Evolutionary conservation across 768 basidiomycete species (phyloP).

Genomic region (Russula foetens): DNA sequence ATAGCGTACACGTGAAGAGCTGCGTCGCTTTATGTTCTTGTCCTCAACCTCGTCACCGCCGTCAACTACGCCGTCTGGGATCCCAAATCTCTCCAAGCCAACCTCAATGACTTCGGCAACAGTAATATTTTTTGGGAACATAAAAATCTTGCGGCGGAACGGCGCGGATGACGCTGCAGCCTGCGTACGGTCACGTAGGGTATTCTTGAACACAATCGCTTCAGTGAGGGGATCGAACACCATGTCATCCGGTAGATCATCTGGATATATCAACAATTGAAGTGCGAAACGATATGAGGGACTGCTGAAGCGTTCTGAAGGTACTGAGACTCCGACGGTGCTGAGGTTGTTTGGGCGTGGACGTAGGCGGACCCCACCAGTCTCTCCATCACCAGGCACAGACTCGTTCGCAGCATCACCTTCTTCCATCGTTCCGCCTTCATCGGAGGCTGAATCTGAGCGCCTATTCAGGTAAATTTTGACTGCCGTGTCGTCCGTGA

Average conservation of each 20-base stretch:
- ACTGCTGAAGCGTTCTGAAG: conserved; percentile 69
- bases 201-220: conserved; percentile 84
- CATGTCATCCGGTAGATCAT: conserved; percentile 92
- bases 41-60: conserved; percentile 98
- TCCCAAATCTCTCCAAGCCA: conserved; percentile 88
- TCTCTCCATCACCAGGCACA: conserved; percentile 26
- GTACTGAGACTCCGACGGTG: conserved; percentile 34
- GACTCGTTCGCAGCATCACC: conserved; percentile 37
- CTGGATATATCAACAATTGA: conserved; percentile 79
- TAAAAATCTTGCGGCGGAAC: conserved; percentile 73
- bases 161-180: conserved; percentile 38
- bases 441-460: conserved; percentile 30
- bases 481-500: conserved; percentile 93
- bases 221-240: conserved; percentile 88
- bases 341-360: conserved; percentile 40
- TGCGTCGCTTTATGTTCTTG: conserved; percentile 74
- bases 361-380: conserved; percentile 24
- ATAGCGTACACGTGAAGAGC: conserved; percentile 73
- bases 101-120: conserved; percentile 95
- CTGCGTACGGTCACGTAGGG: conserved; percentile 48
- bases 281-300: conserved; percentile 81
- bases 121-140: conserved; percentile 90
- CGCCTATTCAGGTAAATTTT: conserved; percentile 90
- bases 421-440: conserved; percentile 33
- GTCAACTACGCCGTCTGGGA: conserved; percentile 94